Base-by-base conservation (phyloP, 1,139 yeast genomes). In the Candida pseudoviswanathii region DNA sequence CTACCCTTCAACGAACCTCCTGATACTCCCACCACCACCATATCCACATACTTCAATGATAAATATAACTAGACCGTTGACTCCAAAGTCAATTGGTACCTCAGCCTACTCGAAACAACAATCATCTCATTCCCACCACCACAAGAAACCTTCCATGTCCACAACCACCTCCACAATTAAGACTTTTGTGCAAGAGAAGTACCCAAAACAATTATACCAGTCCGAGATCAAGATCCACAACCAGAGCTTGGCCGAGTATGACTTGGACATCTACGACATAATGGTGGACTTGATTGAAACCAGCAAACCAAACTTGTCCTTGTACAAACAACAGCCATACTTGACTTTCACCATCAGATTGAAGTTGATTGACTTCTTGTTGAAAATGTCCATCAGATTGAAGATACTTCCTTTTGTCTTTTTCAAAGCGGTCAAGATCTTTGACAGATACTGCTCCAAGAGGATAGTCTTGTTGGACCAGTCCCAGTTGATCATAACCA, bases 381-480 rank as follows among this genome's bases (percentile, higher is more conserved):
- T 80, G 54, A 84, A 83, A 59, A 73, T 84, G 68, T 70, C 85
- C n/a, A 68, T 77, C 38, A 71, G 84, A 56, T 78, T 86, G 49
- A 79, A 82, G 58, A 81, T 84, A 44, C 69, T 84, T 8, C 82
- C 83, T 30, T 84, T 84, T 52, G 83, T 84, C 22, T 81, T 81
- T 58, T 79, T 73, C 65, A 80, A 77, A 54, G 81, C 87, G 0
- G 82, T 81, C 5, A 76, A 79, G 53, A 67, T 83, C 43, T 82
- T 84, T 57, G 89, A 84, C 62, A 75, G 89, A 51, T 84, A 84
- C 63, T 83, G 87, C 58, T 81, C 85, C 52, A 82, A 81, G 61
- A 70, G 89, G 59, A 77, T 84, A 7, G 85, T 84, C 2, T 66
- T 84, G 44, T 73, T 80, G 53, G 85, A 80, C 52, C 89, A 84